phyloP scores from a whole-genome alignment of 2,329 filamentous ascomycete species.

The Claviceps sorghi region DNA sequence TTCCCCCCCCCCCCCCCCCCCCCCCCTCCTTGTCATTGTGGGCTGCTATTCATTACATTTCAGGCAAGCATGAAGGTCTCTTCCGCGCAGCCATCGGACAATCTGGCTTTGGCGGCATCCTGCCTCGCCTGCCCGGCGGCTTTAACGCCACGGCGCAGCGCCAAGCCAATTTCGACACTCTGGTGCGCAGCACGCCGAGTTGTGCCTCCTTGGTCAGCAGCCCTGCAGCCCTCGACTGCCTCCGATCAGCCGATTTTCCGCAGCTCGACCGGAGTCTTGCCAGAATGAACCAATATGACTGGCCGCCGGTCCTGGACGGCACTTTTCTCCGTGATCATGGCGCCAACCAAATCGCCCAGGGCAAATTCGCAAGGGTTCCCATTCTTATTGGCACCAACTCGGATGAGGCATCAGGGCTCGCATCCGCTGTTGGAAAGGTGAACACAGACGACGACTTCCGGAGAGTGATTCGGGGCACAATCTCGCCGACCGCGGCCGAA shows the following conservation, averaged over 20 bases:
- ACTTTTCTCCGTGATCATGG: neutral
- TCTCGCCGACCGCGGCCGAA: neutral
- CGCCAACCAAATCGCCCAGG: neutral
- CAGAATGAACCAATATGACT: neutral
- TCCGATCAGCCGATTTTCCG: neutral
- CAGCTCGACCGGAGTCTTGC: neutral
- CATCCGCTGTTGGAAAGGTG: neutral
- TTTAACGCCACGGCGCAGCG: neutral
- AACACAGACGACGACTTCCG: neutral
- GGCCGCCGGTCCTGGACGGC: neutral
- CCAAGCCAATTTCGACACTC: neutral
- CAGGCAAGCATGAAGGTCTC: neutral
- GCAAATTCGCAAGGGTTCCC: neutral
- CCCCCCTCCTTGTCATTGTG: neutral
- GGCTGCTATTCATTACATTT: neutral
- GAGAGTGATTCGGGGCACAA: neutral
- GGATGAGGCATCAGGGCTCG: neutral
- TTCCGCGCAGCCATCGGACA: neutral
- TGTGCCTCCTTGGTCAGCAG: neutral
- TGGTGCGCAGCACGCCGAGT: neutral
- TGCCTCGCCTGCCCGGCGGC: neutral
- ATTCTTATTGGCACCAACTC: neutral
- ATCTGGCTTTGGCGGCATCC: neutral
- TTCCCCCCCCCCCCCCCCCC: too few relatives aligned
- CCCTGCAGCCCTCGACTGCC: neutral